Evolutionary conservation across 1,284 basidiomycete species (phyloP), one percentile per base, ranked within the genome.

Genomic region (Sanghuangporus baumii): DNA sequence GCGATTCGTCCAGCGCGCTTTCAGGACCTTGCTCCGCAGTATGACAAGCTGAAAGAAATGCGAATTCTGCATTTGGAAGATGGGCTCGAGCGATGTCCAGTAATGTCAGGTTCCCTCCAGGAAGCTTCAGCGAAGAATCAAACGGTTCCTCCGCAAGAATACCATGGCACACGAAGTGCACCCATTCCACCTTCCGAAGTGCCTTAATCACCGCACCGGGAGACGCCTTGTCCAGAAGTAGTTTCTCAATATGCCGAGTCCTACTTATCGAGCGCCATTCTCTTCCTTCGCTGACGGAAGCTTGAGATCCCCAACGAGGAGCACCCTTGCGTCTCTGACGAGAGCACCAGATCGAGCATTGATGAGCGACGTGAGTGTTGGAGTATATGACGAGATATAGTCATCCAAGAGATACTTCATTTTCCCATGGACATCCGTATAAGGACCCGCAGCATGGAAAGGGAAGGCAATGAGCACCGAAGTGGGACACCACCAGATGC

Each of bases 1-100:
- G 61, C 6, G 67, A 67, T 61, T 78, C 74, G 37, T 76, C 73
- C 1, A 70, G 71, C 4, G 43, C 41, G n/a, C 3, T 48, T 2
- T 59, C 2, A 41, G 11, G 40, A 41, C 11, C 9, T n/a, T 41
- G 65, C 23, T 58, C 59, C 23, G 62, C 69, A 26, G 65, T 72
- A 20, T 67, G 68, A 56, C 74, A 75, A 1, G 72, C 72, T 18
- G 72, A 70, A 38, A 78, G 60, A 61, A 78, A 75, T 2, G 75
- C 75, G 48, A 79, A 72, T 48, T 75, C 23, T 26, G 23, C 23
- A 26, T 26, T 26, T 26, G 23, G 23, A 26, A 26, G 23, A 26
- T 26, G 23, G 23, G 23, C 23, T 3, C 23, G 23, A 26, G 3
- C 23, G 23, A 26, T 26, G 23, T 26, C 23, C 23, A 26, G 23